Evolutionary conservation across 2,329 filamentous ascomycete species (phyloP).

Genomic region (Hypoxylon sp.): DNA sequence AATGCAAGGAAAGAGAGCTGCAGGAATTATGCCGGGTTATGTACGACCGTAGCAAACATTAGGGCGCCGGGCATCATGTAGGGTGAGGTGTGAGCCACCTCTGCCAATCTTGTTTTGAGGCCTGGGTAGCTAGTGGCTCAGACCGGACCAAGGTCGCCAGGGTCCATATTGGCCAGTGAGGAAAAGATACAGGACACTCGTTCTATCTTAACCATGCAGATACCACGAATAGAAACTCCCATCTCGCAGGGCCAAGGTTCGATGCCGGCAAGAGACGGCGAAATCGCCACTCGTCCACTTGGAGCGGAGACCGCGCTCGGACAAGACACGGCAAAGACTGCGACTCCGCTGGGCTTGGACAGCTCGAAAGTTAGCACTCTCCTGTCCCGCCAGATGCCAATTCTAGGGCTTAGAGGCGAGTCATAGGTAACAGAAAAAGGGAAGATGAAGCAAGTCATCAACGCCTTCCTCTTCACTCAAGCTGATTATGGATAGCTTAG

Average conservation of each 20-base stretch:
- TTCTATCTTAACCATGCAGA: conserved; percentile 4
- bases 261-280: conserved; percentile 6
- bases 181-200: conserved; percentile 2
- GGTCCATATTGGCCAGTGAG: conserved; percentile 20
- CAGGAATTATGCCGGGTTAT: conserved; percentile 18
- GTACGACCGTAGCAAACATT: conserved; percentile 25
- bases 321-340: conserved; percentile 2
- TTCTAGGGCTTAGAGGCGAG: conserved; percentile 1
- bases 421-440: conserved; percentile 2
- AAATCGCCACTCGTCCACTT: conserved; percentile 12
- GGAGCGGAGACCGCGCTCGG: neutral
- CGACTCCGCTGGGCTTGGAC: conserved; percentile 6
- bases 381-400: conserved; percentile 5
- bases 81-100: conserved; percentile 12
- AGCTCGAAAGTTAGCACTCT: conserved; percentile 3
- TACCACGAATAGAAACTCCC: conserved; percentile 1
- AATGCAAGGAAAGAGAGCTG: conserved; percentile 29
- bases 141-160: neutral
- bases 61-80: conserved; percentile 8
- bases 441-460: conserved; percentile 7
- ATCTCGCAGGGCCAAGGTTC: conserved; percentile 6
- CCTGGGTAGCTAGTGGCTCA: conserved; percentile 7
- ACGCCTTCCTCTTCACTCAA: conserved; percentile 1
- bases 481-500: conserved; percentile 17
- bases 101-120: conserved; percentile 20